Evolutionary conservation across 768 basidiomycete genomes (phyloP).

Genomic region (Amylocystis lapponica): DNA sequence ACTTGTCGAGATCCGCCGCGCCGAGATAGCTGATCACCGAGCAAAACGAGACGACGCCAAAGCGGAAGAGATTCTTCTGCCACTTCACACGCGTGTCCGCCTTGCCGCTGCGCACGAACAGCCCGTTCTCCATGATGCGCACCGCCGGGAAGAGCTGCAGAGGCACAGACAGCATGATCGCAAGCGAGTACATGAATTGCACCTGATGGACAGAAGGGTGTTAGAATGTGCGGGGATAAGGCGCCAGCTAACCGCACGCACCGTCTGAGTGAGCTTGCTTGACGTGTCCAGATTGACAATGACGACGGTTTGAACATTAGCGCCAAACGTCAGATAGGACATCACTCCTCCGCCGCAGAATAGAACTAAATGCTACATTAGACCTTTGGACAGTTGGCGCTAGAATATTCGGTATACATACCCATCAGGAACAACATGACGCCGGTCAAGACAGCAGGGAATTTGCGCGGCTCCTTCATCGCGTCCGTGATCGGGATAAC

Average conservation of each 20-base stretch:
- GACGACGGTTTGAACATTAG: slow-evolving; percentile 86
- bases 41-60: slow-evolving; percentile 68
- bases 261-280: slow-evolving; percentile 83
- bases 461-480: slow-evolving; percentile 93
- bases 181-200: slow-evolving; percentile 86
- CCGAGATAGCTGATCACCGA: slow-evolving; percentile 80
- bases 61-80: slow-evolving; percentile 91
- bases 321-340: slow-evolving; percentile 84
- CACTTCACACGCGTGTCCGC: slow-evolving; percentile 79
- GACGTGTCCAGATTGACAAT: slow-evolving; percentile 87
- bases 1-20: slow-evolving; percentile 89
- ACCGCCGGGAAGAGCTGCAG: slow-evolving; percentile 98
- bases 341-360: slow-evolving; percentile 87
- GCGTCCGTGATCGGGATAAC: slow-evolving; percentile 96
- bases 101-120: slow-evolving; percentile 89
- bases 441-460: slow-evolving; percentile 80
- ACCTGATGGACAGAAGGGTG: too few species aligned
- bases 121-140: slow-evolving; percentile 92
- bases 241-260: too few species aligned
- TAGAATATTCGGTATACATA: slow-evolving; percentile 25
- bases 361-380: slow-evolving; percentile 41
- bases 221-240: slow-evolving; percentile 10
- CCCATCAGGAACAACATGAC: slow-evolving; percentile 86
- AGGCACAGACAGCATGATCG: slow-evolving; percentile 87
- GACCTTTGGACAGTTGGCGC: neutral